Conservation (phyloP, 2,329 filamentous ascomycete species). For the Alternaria sp. region DNA sequence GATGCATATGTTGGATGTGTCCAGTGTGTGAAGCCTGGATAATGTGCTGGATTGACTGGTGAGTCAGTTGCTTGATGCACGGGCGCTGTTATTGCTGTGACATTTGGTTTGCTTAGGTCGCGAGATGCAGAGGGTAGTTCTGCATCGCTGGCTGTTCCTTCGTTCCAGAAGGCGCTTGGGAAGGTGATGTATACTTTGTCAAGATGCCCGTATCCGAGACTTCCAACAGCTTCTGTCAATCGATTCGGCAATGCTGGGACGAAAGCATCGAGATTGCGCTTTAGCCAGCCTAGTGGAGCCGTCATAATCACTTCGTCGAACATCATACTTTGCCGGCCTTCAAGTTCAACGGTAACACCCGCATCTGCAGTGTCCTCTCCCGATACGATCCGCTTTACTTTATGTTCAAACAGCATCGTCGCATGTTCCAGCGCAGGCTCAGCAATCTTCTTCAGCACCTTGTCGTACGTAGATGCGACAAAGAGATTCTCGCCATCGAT, state of each 20-base stretch:
- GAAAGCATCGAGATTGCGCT: slow-evolving; percentile 59
- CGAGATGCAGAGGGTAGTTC: slow-evolving; percentile 12
- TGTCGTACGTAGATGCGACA: slow-evolving; percentile 67
- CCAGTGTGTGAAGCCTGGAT: slow-evolving; percentile 79
- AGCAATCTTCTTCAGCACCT: slow-evolving; percentile 68
- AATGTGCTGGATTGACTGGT: slow-evolving; percentile 46
- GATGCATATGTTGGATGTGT: slow-evolving; percentile 73
- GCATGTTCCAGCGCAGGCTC: slow-evolving; percentile 65
- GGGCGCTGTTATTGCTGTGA: slow-evolving; percentile 50
- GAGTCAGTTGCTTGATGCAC: slow-evolving; percentile 43
- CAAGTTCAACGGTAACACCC: slow-evolving; percentile 54
- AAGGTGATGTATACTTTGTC: slow-evolving; percentile 75
- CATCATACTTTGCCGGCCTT: slow-evolving; percentile 56
- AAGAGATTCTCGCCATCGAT: slow-evolving; percentile 76
- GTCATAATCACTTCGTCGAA: slow-evolving; percentile 78
- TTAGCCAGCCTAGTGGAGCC: slow-evolving; percentile 68
- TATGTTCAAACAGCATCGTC: slow-evolving; percentile 61
- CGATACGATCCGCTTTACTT: slow-evolving; percentile 56
- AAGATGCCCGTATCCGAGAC: slow-evolving; percentile 73
- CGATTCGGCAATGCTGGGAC: slow-evolving; percentile 66
- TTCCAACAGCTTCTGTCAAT: slow-evolving; percentile 68
- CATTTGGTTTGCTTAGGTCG: slow-evolving; percentile 43
- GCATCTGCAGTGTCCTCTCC: slow-evolving; percentile 26
- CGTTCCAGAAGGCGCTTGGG: slow-evolving; percentile 77
- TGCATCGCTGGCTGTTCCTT: not conserved